Conservation (phyloP, 495 filamentous ascomycete genomes). For the Glutinoglossum americanum region DNA sequence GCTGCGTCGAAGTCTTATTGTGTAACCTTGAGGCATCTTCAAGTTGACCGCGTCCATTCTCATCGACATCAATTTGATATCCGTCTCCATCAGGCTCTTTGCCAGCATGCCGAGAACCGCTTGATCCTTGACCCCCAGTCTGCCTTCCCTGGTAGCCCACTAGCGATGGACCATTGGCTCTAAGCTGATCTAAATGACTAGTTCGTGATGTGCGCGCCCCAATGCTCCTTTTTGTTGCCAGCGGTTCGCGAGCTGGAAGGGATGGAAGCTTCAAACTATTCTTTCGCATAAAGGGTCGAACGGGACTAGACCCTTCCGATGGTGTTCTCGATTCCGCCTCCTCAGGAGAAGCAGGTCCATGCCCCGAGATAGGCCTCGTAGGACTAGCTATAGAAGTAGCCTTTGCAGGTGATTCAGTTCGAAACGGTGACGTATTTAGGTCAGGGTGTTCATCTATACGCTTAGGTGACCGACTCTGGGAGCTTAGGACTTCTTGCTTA, state of each 20-base stretch:
- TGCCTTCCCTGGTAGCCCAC: constrained; percentile 41
- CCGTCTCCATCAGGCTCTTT: constrained; percentile 13
- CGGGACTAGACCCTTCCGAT: constrained; percentile 40
- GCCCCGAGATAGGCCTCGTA: neutral
- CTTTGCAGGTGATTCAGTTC: constrained; percentile 12
- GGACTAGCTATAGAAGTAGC: neutral
- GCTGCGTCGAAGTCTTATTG: constrained; percentile 77
- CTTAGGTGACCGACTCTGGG: neutral
- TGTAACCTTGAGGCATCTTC: constrained; percentile 32
- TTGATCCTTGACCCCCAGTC: constrained; percentile 31
- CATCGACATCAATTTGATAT: constrained; percentile 34
- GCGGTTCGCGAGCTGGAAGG: constrained; percentile 72
- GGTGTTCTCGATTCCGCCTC: constrained; percentile 25
- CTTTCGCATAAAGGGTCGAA: constrained; percentile 50
- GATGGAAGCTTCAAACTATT: constrained; percentile 88
- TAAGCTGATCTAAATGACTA: constrained; percentile 55
- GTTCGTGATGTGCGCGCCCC: constrained; percentile 50
- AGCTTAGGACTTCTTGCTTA: neutral
- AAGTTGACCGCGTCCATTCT: constrained; percentile 16
- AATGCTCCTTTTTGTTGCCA: constrained; percentile 58
- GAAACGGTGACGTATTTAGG: neutral
- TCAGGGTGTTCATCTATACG: neutral
- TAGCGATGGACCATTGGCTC: constrained; percentile 18
- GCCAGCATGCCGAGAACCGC: constrained; percentile 11
- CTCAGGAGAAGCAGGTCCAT: constrained; percentile 1